Base-by-base conservation (phyloP, 1,139 yeast species). In the Hansenula lynferdii region DNA sequence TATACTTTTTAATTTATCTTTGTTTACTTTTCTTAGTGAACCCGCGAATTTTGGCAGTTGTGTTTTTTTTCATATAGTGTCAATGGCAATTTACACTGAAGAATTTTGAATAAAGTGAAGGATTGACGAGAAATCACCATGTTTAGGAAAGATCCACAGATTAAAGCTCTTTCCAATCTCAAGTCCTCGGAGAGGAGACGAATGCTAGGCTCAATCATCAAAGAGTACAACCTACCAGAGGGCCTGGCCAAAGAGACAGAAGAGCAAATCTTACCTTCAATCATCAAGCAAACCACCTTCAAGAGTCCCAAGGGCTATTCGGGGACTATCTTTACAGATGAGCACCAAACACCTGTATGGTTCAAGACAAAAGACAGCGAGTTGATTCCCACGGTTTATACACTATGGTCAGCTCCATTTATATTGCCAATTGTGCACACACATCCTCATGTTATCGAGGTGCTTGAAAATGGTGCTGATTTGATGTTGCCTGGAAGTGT, bases 401-500 rank as follows among this genome's bases (percentile, higher is more conserved):
- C 89, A 0, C 58, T 80, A 31, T 86, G 96, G 95, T 67, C 69
- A 24, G 70, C 75, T 31, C 89, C 92, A 0, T 72, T 64, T 44
- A 42, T 87, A 9, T 51, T 86, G 21, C 95, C 95, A 0, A 56
- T 70, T 3, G 74, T 90, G 4, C 60, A 65, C 40, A 90, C 97
- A 0, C 92, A 86, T 56, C 76, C 77, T 11, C 77, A 72, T 50
- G 96, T 92, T 2, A 69, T 90, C 16, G 75, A 75, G 40, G 65
- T 68, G 15, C 61, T 89, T 23, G 65, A 70, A 27, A 77, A 75
- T 43, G 97, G 97, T 8, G 97, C 97, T 0, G 83, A 90, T 57
- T 67, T 92, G 51, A 90, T 92, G 97, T 68, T 85, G 26, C 94
- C 96, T 1, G 98, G 98, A 0, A 78, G 92, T 3, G 67, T 85